Percentiles rank a stretch among this genome's conserved stretches.
Evolutionary conservation across 2,329 filamentous ascomycete species (phyloP).

Genomic region (Monilinia polystroma): DNA sequence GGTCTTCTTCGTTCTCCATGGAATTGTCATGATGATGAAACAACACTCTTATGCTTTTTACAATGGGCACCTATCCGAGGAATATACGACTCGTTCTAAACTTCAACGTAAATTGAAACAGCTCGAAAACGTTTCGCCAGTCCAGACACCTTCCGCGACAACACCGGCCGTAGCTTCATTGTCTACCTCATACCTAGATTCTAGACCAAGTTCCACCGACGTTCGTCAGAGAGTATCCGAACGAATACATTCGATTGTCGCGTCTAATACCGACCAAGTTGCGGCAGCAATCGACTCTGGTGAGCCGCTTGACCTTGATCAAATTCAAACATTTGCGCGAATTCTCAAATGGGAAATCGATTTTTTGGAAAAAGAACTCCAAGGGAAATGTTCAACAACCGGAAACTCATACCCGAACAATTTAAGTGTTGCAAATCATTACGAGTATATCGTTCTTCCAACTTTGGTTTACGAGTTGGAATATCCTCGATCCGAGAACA

Average conservation of each 20-base stretch:
- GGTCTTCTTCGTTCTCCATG: conserved; percentile 68
- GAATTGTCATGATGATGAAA: conserved; percentile 78
- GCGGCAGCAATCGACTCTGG: conserved; percentile 61
- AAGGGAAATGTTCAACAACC: conserved; percentile 53
- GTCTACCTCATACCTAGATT: conserved; percentile 48
- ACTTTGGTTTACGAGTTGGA: conserved; percentile 78
- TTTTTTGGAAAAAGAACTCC: conserved; percentile 59
- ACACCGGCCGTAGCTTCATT: conserved; percentile 46
- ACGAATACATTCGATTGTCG: conserved; percentile 28
- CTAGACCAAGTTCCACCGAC: conserved; percentile 45
- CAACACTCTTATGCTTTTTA: conserved; percentile 59
- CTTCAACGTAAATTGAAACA: conserved; percentile 53
- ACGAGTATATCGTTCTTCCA: conserved; percentile 72
- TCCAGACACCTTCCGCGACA: conserved; percentile 46
- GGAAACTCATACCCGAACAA: conserved; percentile 65
- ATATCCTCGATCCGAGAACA: conserved; percentile 68
- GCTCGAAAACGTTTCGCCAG: conserved; percentile 54
- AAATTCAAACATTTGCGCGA: conserved; percentile 62
- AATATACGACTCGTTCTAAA: conserved; percentile 52
- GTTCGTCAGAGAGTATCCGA: conserved; percentile 47
- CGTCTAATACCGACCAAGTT: conserved; percentile 57
- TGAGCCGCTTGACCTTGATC: conserved; percentile 58
- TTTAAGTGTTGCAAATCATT: conserved; percentile 62
- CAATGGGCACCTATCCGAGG: conserved; percentile 68
- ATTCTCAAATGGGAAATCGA: conserved; percentile 63